Evolutionary conservation across 2,329 filamentous ascomycete genomes (phyloP).

Genomic region (Ploettnerulaceae sp.): DNA sequence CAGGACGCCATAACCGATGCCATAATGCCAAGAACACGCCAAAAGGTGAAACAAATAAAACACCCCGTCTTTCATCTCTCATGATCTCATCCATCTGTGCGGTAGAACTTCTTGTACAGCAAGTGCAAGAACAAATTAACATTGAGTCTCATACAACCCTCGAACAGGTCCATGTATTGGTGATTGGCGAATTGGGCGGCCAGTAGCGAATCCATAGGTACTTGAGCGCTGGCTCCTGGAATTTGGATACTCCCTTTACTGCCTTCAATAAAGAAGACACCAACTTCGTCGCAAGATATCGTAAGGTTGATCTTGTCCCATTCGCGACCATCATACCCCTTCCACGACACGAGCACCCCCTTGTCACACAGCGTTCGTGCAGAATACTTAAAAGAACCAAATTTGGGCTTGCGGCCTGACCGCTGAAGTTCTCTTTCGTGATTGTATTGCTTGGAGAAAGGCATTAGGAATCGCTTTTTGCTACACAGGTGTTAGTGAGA

Average conservation of each 20-base stretch:
- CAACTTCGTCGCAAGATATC: conserved; percentile 89
- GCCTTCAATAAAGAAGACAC: conserved; percentile 88
- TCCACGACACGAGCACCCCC: conserved; percentile 90
- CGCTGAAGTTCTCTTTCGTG: conserved; percentile 94
- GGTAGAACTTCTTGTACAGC: conserved; percentile 98
- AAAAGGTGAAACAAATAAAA: conserved; percentile 10
- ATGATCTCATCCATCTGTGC: conserved; percentile 46
- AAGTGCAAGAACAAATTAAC: conserved; percentile 96
- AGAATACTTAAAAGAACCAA: conserved; percentile 96
- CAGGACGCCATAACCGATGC: conserved; percentile 28
- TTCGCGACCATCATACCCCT: conserved; percentile 73
- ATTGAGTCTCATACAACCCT: conserved; percentile 79
- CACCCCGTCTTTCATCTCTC: conserved; percentile 11
- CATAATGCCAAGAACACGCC: conserved; percentile 16
- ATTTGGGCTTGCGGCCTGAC: conserved; percentile 89
- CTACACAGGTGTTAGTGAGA: conserved; percentile 37
- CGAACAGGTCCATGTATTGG: conserved; percentile 93
- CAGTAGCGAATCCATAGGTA: conserved; percentile 87
- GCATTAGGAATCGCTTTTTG: conserved; percentile 89
- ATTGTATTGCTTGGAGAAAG: conserved; percentile 98
- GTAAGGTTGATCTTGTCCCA: conserved; percentile 93
- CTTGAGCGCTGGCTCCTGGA: conserved; percentile 80
- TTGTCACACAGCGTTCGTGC: conserved; percentile 85
- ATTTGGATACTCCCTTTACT: conserved; percentile 92
- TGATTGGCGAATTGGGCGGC: conserved; percentile 97